Base-by-base conservation (phyloP, 1,284 basidiomycete species). In the Irpex lacteus region DNA sequence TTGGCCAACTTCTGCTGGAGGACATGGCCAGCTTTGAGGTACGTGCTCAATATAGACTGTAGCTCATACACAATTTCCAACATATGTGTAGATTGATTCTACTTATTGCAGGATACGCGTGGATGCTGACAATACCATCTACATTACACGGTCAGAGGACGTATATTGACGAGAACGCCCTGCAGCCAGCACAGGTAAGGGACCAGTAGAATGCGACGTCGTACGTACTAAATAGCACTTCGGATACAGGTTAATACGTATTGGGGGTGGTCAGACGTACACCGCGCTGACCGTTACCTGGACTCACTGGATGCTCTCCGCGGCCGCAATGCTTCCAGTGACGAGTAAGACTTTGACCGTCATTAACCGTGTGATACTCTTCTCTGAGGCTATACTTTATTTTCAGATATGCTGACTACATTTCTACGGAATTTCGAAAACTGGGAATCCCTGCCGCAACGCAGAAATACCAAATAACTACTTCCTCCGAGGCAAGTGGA, bases 131-230 rank as follows among this genome's bases (percentile, higher is more conserved):
- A 8, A 81, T 96, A 60, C 94, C 94, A 4, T 80, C 83, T 13
- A 80, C 85, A 15, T 74, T 78, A 1, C 80, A 96, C 3, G 90
- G 89, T 15, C 83, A 88, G 70, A 74, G 77, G 4, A 91, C 88
- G 15, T 96, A 94, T 73, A 90, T 96, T 56, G 94, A 96, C 73
- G 96, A 98, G 79, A 96, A 98, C 75, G 96, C 96, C 0, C 78
- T 98, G 32, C 92, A 95, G 72, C 95, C 96, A 4, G 90, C 85
- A 2, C 93, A 96, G 80, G 95, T 95, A 68, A 62, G 78, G 70
- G 9, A 11, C 18, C 15, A 34, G 13, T 53, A 26, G 9, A 5
- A 21, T 52, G 3, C 13, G 7, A 15, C 18, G 11, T 56, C 5
- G 8, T 34, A 54, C 32, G 19, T 47, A 32, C 26, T 40, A 59